Base-by-base conservation (phyloP, 352 stramenopile species). In the Plasmopara viticola region DNA sequence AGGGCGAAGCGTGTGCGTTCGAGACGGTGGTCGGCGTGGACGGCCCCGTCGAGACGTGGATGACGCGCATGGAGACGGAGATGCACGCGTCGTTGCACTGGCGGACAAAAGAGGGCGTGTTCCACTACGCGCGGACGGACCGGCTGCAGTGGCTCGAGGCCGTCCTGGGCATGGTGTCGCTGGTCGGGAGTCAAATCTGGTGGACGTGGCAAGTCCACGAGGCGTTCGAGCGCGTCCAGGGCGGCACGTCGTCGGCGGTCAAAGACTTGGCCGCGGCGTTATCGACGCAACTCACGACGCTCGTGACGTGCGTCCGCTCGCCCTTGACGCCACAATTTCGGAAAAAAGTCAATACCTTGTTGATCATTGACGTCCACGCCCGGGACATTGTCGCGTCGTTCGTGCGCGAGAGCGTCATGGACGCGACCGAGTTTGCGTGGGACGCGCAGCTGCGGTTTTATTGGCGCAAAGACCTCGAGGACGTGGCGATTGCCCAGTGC, bases 201-300 rank as follows among this genome's bases (percentile, higher is more conserved):
- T 97, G 89, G 89, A 97, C 89, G 0, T 96, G 89, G 87, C 83
- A 97, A 44, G 90, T 97, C 34, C 90, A 98, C 50, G 90, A 98
- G 48, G 86, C 94, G 6, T 98, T 98, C 40, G 70, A 82, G 15
- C 78, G 81, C 8, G 90, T 96, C 30, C 90, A 89, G 53, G 64
- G 58, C 17, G 90, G 90, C 6, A 92, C 96, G 60, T 97, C 97
- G 58, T 95, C 97, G 50, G 92, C 88, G 2, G 95, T 98, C 81
- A 97, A 97, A 57, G 83, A 95, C 20, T 71, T 97, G 3, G 88
- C 96, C 57, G 62, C 68, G 17, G 94, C 95, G 60, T 70, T 97
- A 13, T 97, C 88, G 2, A 68, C 60, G 0, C 88, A 98, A 51
- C 66, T 98, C 1, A 96, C 93, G 45, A 84, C 96, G 5, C 74